Percentiles rank a stretch among this genome's conserved stretches.
Evolutionary conservation across 192 early-diverging fungal genomes (phyloP).

Genomic region (Fimicolochytrium jonesii): DNA sequence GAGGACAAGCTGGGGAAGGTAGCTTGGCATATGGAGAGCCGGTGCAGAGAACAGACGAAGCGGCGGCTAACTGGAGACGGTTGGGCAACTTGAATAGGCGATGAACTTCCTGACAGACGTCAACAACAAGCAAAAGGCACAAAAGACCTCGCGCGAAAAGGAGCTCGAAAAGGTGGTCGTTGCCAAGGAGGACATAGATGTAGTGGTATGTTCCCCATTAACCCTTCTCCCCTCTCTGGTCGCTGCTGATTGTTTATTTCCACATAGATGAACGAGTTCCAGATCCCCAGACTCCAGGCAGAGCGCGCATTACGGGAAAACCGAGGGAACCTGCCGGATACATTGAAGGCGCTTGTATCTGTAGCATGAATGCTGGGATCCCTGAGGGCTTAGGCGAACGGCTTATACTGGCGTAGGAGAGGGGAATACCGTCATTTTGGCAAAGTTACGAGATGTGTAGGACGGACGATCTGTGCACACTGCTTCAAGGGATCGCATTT

Average conservation of each 20-base stretch:
- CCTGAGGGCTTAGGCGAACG: too few species aligned
- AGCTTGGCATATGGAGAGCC: neutral
- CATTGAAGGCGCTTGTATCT: constrained; percentile 24
- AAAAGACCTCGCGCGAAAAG: constrained; percentile 31
- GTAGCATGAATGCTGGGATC: too few species aligned
- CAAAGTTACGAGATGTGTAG: too few species aligned
- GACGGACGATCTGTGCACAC: too few species aligned
- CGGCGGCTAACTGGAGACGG: neutral
- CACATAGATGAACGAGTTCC: constrained; percentile 45
- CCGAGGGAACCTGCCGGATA: constrained; percentile 41
- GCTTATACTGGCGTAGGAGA: too few species aligned
- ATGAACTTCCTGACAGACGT: constrained; percentile 40
- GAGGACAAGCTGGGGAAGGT: constrained; percentile 50
- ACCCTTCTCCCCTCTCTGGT: too few species aligned
- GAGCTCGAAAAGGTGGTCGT: constrained; percentile 43
- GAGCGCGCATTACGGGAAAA: constrained; percentile 46
- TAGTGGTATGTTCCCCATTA: constrained; percentile 43
- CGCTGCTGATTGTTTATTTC: too few species aligned
- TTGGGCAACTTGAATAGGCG: constrained; percentile 27
- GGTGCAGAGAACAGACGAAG: neutral
- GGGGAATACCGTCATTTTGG: too few species aligned
- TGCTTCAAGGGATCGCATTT: too few species aligned
- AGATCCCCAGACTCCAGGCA: constrained; percentile 42
- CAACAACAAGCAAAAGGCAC: constrained; percentile 43
- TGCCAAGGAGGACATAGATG: constrained; percentile 49